Evolutionary conservation across 2,329 filamentous ascomycete species (phyloP).

Genomic region (Meredithiella fracta): DNA sequence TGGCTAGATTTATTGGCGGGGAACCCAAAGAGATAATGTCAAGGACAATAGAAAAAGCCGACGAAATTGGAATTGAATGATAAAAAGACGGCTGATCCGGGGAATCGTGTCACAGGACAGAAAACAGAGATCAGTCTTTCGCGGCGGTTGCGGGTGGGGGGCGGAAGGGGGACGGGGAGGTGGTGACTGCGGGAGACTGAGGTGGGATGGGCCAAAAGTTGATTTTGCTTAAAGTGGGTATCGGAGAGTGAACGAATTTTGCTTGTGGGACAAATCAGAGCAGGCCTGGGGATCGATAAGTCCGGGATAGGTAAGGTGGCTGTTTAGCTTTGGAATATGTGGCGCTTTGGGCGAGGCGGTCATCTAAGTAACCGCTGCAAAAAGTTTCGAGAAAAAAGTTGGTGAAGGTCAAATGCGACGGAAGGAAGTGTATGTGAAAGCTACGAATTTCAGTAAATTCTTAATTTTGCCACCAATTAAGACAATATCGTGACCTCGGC

Average conservation of each 20-base stretch:
- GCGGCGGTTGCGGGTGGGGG: background rate
- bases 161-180: conserved; percentile 1
- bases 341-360: background rate
- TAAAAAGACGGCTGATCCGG: background rate
- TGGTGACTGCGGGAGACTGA: conserved; percentile 8
- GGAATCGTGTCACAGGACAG: background rate
- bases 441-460: background rate
- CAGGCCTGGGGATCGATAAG: conserved; percentile 5
- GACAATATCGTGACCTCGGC: background rate
- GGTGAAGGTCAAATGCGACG: conserved; percentile 3
- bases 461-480: background rate
- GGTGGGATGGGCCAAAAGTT: conserved; percentile 12
- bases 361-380: conserved; percentile 7
- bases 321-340: background rate
- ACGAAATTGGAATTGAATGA: background rate
- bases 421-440: background rate
- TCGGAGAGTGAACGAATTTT: conserved; percentile 10
- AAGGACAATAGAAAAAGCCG: background rate
- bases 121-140: background rate
- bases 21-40: background rate
- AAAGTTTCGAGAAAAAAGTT: conserved; percentile 9
- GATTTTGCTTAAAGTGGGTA: conserved; percentile 14
- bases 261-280: conserved; percentile 11
- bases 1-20: background rate
- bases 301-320: conserved; percentile 9